Evolutionary conservation across 805 yeast genomes (phyloP).

Genomic region (Zygotorulaspora sp.): DNA sequence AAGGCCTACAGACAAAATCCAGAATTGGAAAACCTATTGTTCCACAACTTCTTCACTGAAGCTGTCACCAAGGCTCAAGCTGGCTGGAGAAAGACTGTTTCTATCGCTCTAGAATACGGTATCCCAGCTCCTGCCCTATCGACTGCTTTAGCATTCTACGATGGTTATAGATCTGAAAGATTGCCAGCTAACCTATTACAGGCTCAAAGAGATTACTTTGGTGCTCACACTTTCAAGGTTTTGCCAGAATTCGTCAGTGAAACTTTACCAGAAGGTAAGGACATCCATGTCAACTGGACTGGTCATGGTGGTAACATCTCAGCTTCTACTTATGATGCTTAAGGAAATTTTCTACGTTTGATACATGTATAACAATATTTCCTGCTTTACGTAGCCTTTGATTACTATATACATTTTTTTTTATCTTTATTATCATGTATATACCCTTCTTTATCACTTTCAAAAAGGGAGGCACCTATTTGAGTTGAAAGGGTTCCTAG

Average conservation of each 20-base stretch:
- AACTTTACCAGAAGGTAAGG: conserved; percentile 68
- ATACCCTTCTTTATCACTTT: too few relatives aligned
- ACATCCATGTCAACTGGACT: conserved; percentile 98
- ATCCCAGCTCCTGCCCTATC: conserved; percentile 97
- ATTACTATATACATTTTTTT: conserved; percentile 3
- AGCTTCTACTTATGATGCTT: conserved; percentile 92
- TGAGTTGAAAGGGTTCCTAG: too few relatives aligned
- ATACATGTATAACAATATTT: background rate
- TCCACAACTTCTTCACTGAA: conserved; percentile 88
- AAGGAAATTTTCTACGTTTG: conserved; percentile 23
- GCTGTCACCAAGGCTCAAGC: conserved; percentile 91
- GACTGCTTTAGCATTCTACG: conserved; percentile 96
- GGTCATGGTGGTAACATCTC: conserved; percentile 98
- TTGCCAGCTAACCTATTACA: conserved; percentile 97
- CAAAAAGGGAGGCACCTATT: too few relatives aligned
- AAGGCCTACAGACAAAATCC: conserved; percentile 92
- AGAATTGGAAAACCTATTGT: conserved; percentile 88
- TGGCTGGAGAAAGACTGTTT: conserved; percentile 91
- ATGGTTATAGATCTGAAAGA: conserved; percentile 94
- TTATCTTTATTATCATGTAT: too few relatives aligned
- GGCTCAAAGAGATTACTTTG: conserved; percentile 99
- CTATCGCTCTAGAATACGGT: conserved; percentile 76
- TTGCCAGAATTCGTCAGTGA: conserved; percentile 80
- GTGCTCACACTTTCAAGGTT: conserved; percentile 98
- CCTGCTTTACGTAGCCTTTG: too few relatives aligned